These are phyloP conservation scores for Acrocalymma vagum DNA, from an alignment of 2,329 filamentous ascomycete species.

Conservation along the genomic window DNA sequence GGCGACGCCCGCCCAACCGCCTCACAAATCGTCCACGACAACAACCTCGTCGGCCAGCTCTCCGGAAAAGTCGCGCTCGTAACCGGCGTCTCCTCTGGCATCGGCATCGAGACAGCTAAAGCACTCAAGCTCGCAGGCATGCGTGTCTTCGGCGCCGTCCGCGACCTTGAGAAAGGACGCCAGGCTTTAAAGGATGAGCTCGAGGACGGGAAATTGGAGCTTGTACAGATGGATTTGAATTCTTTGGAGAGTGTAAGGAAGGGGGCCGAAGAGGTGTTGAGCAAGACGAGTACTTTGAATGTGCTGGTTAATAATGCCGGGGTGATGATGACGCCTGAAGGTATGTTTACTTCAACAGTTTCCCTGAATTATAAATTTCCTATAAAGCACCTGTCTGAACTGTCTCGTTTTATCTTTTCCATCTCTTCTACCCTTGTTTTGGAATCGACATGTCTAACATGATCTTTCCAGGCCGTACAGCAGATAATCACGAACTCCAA, in stretches of 20 bases:
- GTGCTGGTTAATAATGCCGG: slow-evolving; percentile 57
- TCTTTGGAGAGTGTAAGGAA: slow-evolving; percentile 26
- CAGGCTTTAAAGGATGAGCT: slow-evolving; percentile 17
- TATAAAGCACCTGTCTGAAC: no score
- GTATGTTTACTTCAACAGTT: no score
- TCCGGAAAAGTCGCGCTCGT: slow-evolving; percentile 31
- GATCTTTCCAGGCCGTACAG: slow-evolving; percentile 43
- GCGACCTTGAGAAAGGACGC: slow-evolving; percentile 52
- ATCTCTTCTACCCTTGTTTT: no score
- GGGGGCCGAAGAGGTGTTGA: slow-evolving; percentile 27
- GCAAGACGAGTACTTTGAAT: slow-evolving; percentile 33
- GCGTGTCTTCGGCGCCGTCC: slow-evolving; percentile 53
- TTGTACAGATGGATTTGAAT: slow-evolving; percentile 40
- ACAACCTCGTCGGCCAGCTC: slow-evolving; percentile 43
- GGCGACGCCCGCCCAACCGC: slow-evolving; percentile 53
- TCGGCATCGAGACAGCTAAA: slow-evolving; percentile 32
- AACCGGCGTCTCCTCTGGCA: slow-evolving; percentile 33
- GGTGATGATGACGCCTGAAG: slow-evolving; percentile 50
- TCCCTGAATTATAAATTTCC: no score
- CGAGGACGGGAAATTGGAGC: slow-evolving; percentile 37
- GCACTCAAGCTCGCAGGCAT: slow-evolving; percentile 56
- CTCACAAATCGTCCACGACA: slow-evolving; percentile 49
- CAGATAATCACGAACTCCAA: slow-evolving; percentile 45
- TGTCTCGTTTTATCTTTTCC: no score
- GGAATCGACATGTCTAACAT: no score